Conservation (phyloP, 164 flowering plant genomes). For the Stephania yunnanensis region DNA sequence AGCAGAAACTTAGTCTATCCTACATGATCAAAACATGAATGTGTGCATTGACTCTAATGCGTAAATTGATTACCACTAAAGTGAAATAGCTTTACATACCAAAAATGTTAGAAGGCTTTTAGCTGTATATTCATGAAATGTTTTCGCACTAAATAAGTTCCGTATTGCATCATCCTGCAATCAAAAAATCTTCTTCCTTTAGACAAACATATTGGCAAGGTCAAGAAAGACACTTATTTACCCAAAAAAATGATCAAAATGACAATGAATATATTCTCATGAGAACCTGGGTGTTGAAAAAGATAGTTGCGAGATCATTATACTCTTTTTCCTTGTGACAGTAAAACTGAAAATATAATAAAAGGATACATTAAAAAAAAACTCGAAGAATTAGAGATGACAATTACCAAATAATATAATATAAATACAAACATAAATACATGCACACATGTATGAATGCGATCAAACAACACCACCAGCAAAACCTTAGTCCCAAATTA, state of each 20-base stretch:
- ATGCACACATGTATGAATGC: no score
- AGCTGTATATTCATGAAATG: slow-evolving; percentile 91
- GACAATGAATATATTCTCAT: slow-evolving; percentile 1
- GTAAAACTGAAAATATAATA: slow-evolving; percentile 54
- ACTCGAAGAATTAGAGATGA: neutral
- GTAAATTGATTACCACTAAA: neutral
- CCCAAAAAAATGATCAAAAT: slow-evolving; percentile 3
- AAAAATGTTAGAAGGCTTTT: slow-evolving; percentile 83
- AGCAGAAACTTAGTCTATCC: neutral
- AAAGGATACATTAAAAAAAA: slow-evolving; percentile 7
- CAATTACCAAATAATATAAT: no score
- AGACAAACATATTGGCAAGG: slow-evolving; percentile 6
- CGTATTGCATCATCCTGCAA: slow-evolving; percentile 98
- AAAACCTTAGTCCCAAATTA: no score
- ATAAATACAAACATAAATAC: neutral
- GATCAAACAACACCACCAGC: no score
- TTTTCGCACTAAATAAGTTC: slow-evolving; percentile 95
- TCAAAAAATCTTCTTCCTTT: slow-evolving; percentile 6
- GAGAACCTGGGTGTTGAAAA: slow-evolving; percentile 93
- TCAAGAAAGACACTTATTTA: neutral
- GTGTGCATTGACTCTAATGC: neutral
- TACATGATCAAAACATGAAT: neutral
- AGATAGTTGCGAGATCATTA: slow-evolving; percentile 97
- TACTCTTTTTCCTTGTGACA: slow-evolving; percentile 76
- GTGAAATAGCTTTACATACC: slow-evolving; percentile 40